phyloP scores from a whole-genome alignment of 768 basidiomycete species.

The Ramaria rubella region DNA sequence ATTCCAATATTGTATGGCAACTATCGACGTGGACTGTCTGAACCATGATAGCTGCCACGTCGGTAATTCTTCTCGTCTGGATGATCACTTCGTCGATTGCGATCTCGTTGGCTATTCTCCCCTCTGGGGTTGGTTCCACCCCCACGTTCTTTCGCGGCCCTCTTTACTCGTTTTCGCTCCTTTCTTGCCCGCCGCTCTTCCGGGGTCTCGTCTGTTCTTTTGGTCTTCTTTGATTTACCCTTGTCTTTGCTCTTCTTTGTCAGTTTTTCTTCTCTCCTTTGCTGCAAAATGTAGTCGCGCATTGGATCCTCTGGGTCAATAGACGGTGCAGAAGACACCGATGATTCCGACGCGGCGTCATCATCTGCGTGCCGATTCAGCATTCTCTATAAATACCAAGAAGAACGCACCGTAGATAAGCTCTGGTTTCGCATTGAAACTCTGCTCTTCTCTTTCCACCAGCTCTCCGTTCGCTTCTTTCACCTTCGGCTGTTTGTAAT shows the following conservation, averaged over 20 bases:
- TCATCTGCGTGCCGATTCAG: constrained; percentile 34
- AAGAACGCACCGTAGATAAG: constrained; percentile 50
- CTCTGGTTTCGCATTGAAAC: constrained; percentile 79
- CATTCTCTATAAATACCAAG: background rate
- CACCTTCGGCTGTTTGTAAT: constrained; percentile 81
- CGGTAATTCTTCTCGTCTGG: background rate
- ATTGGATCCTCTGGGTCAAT: constrained; percentile 98
- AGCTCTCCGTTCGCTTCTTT: constrained; percentile 80
- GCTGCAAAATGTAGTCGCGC: constrained; percentile 81
- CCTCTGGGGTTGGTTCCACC: background rate
- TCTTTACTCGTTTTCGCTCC: constrained; percentile 67
- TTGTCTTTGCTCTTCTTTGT: constrained; percentile 51
- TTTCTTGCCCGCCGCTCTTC: constrained; percentile 74
- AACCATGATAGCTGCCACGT: background rate
- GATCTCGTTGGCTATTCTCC: constrained; percentile 8
- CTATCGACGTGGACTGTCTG: background rate
- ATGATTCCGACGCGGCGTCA: constrained; percentile 55
- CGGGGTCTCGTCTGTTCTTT: constrained; percentile 58
- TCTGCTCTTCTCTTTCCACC: constrained; percentile 78
- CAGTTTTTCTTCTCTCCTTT: constrained; percentile 66
- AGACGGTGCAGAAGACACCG: constrained; percentile 51
- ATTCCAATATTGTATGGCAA: background rate
- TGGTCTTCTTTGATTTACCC: constrained; percentile 59
- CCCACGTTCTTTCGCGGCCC: constrained; percentile 36
- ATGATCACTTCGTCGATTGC: constrained; percentile 5